Conservation (phyloP, 2,329 filamentous ascomycete genomes). For the Colletotrichum filicis region DNA sequence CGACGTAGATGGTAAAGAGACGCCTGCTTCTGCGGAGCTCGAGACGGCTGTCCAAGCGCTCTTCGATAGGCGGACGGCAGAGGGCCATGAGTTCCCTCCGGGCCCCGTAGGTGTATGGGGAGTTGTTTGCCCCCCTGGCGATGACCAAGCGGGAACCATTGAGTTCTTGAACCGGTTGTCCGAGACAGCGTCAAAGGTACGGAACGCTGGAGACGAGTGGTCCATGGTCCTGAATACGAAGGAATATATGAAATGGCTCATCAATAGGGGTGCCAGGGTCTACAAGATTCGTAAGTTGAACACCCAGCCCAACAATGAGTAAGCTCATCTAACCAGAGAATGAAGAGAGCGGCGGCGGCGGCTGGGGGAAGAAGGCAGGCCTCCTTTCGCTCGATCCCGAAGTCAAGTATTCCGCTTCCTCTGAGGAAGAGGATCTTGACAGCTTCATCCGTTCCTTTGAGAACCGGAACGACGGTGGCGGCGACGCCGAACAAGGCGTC, state of each 20-base stretch:
- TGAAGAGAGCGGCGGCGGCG: constrained; percentile 81
- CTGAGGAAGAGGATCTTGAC: constrained; percentile 63
- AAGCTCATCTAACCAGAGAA: constrained; percentile 15
- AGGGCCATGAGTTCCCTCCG: constrained; percentile 41
- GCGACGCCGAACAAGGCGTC: constrained; percentile 63
- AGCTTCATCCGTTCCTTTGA: constrained; percentile 55
- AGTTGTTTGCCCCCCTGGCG: constrained; percentile 66
- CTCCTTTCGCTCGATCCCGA: constrained; percentile 83
- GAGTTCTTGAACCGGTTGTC: constrained; percentile 5
- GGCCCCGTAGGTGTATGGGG: constrained; percentile 77
- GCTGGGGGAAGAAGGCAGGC: constrained; percentile 85
- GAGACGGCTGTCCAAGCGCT: constrained; percentile 72
- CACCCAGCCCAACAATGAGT: not conserved
- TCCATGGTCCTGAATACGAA: constrained; percentile 26
- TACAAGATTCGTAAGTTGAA: constrained; percentile 57
- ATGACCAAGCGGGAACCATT: constrained; percentile 32
- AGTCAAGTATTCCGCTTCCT: constrained; percentile 57
- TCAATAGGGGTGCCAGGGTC: constrained; percentile 47
- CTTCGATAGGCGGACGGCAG: constrained; percentile 57
- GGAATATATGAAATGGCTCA: constrained; percentile 8
- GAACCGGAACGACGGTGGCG: constrained; percentile 41
- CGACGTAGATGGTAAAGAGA: constrained; percentile 55
- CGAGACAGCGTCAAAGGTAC: not conserved
- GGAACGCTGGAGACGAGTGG: constrained; percentile 25
- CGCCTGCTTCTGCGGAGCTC: constrained; percentile 77